Evolutionary conservation across 1,284 basidiomycete species (phyloP).

Genomic region (Coniophora puteana): DNA sequence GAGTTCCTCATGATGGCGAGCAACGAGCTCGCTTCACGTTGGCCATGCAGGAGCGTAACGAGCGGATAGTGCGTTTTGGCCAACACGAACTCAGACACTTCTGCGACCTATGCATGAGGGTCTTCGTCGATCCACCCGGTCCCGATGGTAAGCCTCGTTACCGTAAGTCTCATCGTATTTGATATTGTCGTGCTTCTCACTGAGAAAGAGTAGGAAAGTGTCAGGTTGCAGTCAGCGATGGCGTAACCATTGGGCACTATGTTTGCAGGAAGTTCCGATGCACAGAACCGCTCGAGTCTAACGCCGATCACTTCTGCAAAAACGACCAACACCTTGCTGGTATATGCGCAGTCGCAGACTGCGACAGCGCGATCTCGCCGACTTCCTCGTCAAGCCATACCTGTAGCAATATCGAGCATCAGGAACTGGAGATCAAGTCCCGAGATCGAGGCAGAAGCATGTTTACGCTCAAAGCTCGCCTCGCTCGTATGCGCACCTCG

Average conservation of each 20-base stretch:
- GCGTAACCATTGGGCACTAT: constrained; percentile 22
- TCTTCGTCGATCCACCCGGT: too few relatives aligned
- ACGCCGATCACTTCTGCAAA: constrained; percentile 21
- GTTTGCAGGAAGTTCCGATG: constrained; percentile 25
- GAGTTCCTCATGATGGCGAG: too few relatives aligned
- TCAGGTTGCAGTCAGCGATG: constrained; percentile 24
- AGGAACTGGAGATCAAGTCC: constrained; percentile 14
- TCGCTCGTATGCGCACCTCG: constrained; percentile 1
- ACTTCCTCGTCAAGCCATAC: constrained; percentile 5
- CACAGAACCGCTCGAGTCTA: constrained; percentile 13
- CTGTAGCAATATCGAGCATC: constrained; percentile 12
- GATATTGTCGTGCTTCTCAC: too few relatives aligned
- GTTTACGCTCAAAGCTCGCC: constrained; percentile 10
- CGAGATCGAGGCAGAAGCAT: constrained; percentile 11
- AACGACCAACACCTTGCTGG: neutral
- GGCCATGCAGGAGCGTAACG: neutral
- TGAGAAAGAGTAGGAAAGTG: constrained; percentile 7
- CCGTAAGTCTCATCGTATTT: too few relatives aligned
- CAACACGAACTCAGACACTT: neutral
- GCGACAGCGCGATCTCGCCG: constrained; percentile 3
- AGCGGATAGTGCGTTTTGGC: neutral
- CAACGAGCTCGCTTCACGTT: too few relatives aligned
- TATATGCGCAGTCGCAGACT: constrained; percentile 13
- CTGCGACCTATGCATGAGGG: neutral
- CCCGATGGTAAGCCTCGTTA: too few relatives aligned